Base-by-base conservation (phyloP, 2,329 filamentous ascomycete genomes). In the Trichoderma guizhouense region DNA sequence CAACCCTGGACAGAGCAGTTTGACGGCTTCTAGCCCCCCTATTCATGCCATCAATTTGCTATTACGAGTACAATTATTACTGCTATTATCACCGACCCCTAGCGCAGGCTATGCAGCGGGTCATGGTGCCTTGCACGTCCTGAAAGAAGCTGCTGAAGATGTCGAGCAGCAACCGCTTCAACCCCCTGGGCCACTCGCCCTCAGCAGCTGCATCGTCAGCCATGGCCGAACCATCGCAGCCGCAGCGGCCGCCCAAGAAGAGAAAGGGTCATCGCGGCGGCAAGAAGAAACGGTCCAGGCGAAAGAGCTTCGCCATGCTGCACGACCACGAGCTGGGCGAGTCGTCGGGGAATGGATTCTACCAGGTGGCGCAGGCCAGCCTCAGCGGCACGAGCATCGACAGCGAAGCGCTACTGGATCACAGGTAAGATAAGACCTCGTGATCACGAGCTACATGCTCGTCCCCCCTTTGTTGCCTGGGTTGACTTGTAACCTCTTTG, bases 331-430 rank as follows among this genome's bases (percentile, higher is more conserved):
- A 83, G 69, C 77, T 77, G 57, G 79, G 79, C 58, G 76, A 78
- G 26, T 76, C 79, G 39, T 74, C 79, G 15, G 75, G 81, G 71
- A 79, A 84, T 72, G 83, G 81, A 60, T 86, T 89, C 78, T 88
- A 88, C 78, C 80, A 83, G 75, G 79, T 86, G 72, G 81, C 83
- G 66, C 79, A 84, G 8, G 82, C 84, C 58, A 93, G 92, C 79
- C 79, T 91, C 74, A 98, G 95, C 83, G 91, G 88, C 76, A 94
- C 93, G 1, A 98, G 95, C 80, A 84, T 98, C 74, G 95, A 98
- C 76, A 98, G 94, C 80, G 92, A 97, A 79, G 91, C 89, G 8
- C 84, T 98, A 75, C 84, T 98, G 21, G 95, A 98, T 81, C 95
- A 98, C 81, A 89, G 94, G 90, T 92, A 83, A 73, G 83, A 24